A percentile compares a stretch with the other conserved stretches of the same genome.
Conservation (phyloP, 2,329 filamentous ascomycete species). For the Sclerotinia nivalis region DNA sequence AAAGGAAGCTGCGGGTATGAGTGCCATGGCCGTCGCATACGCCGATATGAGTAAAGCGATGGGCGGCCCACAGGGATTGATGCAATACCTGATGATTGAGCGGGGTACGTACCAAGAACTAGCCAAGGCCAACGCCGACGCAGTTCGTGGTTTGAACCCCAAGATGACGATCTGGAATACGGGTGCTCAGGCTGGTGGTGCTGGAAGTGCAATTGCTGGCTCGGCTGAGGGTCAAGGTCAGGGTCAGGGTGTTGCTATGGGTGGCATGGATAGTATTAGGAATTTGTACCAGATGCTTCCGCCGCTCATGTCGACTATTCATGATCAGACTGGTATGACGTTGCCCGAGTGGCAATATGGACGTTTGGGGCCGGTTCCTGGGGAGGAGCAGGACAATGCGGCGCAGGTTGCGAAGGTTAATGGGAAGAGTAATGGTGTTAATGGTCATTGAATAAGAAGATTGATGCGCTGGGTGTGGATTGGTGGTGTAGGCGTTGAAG, state of each 20-base stretch:
- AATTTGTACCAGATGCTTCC: slow-evolving; percentile 81
- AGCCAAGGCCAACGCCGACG: slow-evolving; percentile 74
- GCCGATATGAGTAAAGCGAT: slow-evolving; percentile 68
- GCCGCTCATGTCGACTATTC: slow-evolving; percentile 79
- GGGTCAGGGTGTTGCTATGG: slow-evolving; percentile 47
- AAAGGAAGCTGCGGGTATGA: slow-evolving; percentile 74
- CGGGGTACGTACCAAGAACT: slow-evolving; percentile 76
- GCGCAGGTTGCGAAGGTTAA: slow-evolving; percentile 26
- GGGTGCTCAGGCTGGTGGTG: slow-evolving; percentile 49
- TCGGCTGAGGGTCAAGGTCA: slow-evolving; percentile 39
- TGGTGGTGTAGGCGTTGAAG: not conserved
- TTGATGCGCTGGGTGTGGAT: not conserved
- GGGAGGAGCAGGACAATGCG: slow-evolving; percentile 29
- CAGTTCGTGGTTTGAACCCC: slow-evolving; percentile 74
- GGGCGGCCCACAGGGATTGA: slow-evolving; percentile 73
- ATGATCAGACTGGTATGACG: slow-evolving; percentile 83
- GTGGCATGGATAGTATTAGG: slow-evolving; percentile 64
- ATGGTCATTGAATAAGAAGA: not conserved
- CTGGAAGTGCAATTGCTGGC: slow-evolving; percentile 31
- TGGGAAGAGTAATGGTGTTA: slow-evolving; percentile 26
- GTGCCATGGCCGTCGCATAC: slow-evolving; percentile 81
- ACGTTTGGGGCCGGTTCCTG: slow-evolving; percentile 42
- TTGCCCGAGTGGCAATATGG: slow-evolving; percentile 77
- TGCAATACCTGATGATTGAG: slow-evolving; percentile 88
- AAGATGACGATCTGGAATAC: slow-evolving; percentile 95